Conservation (phyloP, 495 filamentous ascomycete genomes). For the Aspergillus taichungensis region DNA sequence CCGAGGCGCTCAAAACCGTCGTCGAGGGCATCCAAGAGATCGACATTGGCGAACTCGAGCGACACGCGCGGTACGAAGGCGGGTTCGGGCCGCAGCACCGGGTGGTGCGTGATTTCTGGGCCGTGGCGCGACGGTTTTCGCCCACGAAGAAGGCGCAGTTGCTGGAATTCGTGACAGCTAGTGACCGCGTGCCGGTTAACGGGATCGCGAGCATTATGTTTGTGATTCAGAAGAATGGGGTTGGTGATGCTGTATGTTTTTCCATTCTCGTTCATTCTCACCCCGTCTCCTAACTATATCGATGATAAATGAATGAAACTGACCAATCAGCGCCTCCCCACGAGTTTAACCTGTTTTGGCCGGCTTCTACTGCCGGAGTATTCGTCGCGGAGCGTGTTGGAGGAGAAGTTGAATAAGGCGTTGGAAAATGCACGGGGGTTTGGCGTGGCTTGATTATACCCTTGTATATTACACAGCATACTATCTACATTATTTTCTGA, state of each 20-base stretch:
- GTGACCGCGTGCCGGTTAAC: slow-evolving; percentile 79
- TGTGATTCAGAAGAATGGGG: slow-evolving; percentile 70
- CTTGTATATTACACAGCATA: background rate
- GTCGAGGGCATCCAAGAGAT: slow-evolving; percentile 78
- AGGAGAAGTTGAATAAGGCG: slow-evolving; percentile 67
- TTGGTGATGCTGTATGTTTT: slow-evolving; percentile 44
- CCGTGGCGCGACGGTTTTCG: slow-evolving; percentile 57
- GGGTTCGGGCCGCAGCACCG: slow-evolving; percentile 62
- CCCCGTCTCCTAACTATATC: background rate
- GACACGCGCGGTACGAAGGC: slow-evolving; percentile 62
- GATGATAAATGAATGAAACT: slow-evolving; percentile 1
- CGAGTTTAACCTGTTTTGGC: slow-evolving; percentile 83
- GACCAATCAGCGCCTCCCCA: slow-evolving; percentile 53
- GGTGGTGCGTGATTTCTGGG: slow-evolving; percentile 76
- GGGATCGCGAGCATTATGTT: slow-evolving; percentile 75
- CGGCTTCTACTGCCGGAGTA: slow-evolving; percentile 82
- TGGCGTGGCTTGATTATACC: slow-evolving; percentile 48
- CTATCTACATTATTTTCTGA: no score
- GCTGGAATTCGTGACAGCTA: slow-evolving; percentile 91
- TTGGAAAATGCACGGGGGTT: slow-evolving; percentile 92
- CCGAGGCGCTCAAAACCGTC: slow-evolving; percentile 59
- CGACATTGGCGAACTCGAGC: slow-evolving; percentile 60
- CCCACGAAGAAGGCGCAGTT: slow-evolving; percentile 58
- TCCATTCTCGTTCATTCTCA: background rate
- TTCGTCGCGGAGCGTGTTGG: slow-evolving; percentile 53